Evolutionary conservation across 2,329 filamentous ascomycete species (phyloP).

Genomic region (Rhinocladiella mackenziei): DNA sequence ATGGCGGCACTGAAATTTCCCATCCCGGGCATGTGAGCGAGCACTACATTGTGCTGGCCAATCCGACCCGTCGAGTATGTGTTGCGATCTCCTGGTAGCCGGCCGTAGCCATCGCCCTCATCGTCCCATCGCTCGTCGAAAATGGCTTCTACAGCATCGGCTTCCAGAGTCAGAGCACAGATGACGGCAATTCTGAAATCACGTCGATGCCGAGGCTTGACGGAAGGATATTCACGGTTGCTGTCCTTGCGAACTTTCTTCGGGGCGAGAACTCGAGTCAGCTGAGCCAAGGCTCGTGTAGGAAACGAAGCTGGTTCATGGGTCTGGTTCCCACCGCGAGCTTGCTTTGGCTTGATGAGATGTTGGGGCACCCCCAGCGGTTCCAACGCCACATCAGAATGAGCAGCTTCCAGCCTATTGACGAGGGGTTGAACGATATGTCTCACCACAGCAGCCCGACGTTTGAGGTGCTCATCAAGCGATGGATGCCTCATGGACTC

Average conservation of each 20-base stretch:
- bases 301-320: too few relatives aligned
- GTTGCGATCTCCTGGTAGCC: conserved; percentile 7
- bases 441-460: background rate
- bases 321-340: background rate
- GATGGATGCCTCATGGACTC: conserved; percentile 2
- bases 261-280: too few relatives aligned
- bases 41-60: conserved; percentile 26
- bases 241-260: background rate
- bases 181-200: conserved; percentile 13
- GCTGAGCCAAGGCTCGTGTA: background rate
- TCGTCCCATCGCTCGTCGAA: conserved; percentile 99
- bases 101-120: conserved; percentile 70
- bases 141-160: conserved; percentile 4
- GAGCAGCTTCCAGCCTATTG: background rate
- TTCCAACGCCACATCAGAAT: background rate
- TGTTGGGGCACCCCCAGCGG: background rate
- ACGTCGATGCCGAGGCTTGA: conserved; percentile 1
- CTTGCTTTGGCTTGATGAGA: background rate
- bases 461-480: conserved; percentile 1
- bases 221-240: background rate
- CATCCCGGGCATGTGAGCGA: conserved; percentile 22
- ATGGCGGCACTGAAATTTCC: conserved; percentile 11
- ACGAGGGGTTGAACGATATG: background rate
- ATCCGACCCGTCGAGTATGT: conserved; percentile 26
- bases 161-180: conserved; percentile 9